Conservation (phyloP, 2,329 filamentous ascomycete species). For the Phialophora macrospora region DNA sequence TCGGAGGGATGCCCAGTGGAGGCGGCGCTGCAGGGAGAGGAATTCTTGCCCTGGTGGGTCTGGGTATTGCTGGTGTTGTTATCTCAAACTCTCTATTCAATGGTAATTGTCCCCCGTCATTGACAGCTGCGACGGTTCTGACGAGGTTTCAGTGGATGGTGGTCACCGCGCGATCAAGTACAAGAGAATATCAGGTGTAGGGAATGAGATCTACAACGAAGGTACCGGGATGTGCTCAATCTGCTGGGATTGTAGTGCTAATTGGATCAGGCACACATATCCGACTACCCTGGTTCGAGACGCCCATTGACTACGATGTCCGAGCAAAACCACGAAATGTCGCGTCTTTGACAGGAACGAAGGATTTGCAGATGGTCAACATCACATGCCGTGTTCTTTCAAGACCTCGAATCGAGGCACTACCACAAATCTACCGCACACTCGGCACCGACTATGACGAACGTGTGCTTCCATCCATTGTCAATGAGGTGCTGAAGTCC, state of each 20-base stretch:
- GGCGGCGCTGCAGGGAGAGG: conserved; percentile 61
- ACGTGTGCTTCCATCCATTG: conserved; percentile 92
- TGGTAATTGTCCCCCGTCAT: conserved; percentile 53
- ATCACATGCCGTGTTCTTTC: conserved; percentile 99
- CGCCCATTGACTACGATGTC: conserved; percentile 94
- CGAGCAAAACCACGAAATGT: conserved; percentile 97
- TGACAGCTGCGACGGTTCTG: conserved; percentile 14
- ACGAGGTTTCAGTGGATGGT: conserved; percentile 73
- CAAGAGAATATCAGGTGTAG: conserved; percentile 85
- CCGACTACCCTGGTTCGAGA: conserved; percentile 95
- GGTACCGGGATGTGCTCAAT: conserved; percentile 57
- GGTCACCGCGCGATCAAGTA: conserved; percentile 99
- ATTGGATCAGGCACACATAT: conserved; percentile 77
- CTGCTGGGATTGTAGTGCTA: conserved; percentile 4
- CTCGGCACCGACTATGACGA: conserved; percentile 96
- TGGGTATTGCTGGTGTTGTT: conserved; percentile 51
- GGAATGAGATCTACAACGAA: conserved; percentile 95
- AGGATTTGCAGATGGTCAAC: conserved; percentile 99
- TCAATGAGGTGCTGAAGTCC: conserved; percentile 98
- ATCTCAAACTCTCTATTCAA: conserved; percentile 68
- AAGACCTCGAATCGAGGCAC: conserved; percentile 79
- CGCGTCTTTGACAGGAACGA: conserved; percentile 94
- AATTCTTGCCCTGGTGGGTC: conserved; percentile 60
- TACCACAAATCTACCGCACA: conserved; percentile 96
- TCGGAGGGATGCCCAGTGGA: conserved; percentile 55